Evolutionary conservation across 495 filamentous ascomycete genomes (phyloP), one percentile per base, ranked within the genome.

Genomic region (Apiosordaria backusii): DNA sequence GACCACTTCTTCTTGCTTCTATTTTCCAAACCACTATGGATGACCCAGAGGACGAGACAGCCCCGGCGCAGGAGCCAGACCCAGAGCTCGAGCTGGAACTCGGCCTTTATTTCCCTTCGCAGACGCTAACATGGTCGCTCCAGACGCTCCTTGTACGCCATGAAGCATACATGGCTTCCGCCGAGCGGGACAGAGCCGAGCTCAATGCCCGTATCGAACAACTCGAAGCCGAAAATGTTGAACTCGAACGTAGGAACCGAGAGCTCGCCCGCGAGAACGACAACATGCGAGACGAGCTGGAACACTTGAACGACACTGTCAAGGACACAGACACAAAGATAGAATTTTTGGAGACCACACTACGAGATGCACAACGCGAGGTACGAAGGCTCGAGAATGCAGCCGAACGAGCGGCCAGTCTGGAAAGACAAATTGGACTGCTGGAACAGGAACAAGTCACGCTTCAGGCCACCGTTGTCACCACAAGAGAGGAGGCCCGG

Each of bases 71-170:
- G 5, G 35, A 45, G 35, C 35, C 35, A 45, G 35, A 45, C 9
- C 35, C 35, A 45, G 35, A 45, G 59, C 15, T 22, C 29, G 45
- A 62, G 22, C 22, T 59, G 6, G 68, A 35, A 19, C 62, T 54
- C 18, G 65, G 67, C 10, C 66, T 72, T 19, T 65, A 57, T 61
- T 29, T 60, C 22, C 71, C 71, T 15, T 64, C 68, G 61, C 35
- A 13, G 10, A 45, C 35, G 35, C 75, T 77, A 45, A 77, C 74
- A 19, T 70, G 90, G 79, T 76, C 87, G 52, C 78, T 92, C 62
- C 89, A 97, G 94, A 91, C 93, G 40, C 81, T 99, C 50, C 86
- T 99, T 19, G 87, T 89, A 60, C 90, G 93, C 64, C 93, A 98
- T 84, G 94, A 97, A 79, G 86, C 88, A 50, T 97, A 96, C 76